Base-by-base conservation (phyloP, 2,329 filamentous ascomycete genomes). In the Macrophomina tecta region DNA sequence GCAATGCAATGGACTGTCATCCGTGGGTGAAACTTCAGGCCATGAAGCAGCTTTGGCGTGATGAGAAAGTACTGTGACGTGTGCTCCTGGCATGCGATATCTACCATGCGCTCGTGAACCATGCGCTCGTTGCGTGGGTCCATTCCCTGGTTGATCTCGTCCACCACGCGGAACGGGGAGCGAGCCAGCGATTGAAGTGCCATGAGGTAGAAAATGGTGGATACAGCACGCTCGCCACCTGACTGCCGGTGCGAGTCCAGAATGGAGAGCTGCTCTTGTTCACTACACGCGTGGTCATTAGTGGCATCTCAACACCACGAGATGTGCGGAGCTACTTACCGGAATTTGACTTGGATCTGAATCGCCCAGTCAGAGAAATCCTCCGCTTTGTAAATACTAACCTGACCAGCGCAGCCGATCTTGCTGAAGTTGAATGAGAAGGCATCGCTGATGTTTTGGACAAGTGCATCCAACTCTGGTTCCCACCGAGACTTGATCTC, bases 81-180 rank as follows among this genome's bases (percentile, higher is more conserved):
- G n/a, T 80, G 88, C 78, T 93, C 90, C 71, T 88, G 87, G 78
- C 95, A 98, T 51, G 95, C 95, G 75, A 99, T 97, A 75, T 97
- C 93, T 8, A 99, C 95, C 91, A 99, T 96, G 70, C 95, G 92
- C 76, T 94, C 93, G 81, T 99, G 95, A 16, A 99, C 94, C 88
- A 97, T 96, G 72, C 95, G 91, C 81, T 99, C 95, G 80, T 99
- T 99, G 73, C 95, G 90, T 51, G 94, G 95, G 78, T 99, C 95
- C 95, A 99, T 99, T 71, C 95, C 95, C 81, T 99, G 95, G 76
- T 99, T 99, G 84, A 99, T 99, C 82, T 99, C 95, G 80, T 99
- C 95, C 68, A 99, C 95, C 60, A 99, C 94, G 63, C 95, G 93
- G 86, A 99, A 99, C 1, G 95, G 95, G 3, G 94, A 93, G 73